Evolutionary conservation across 257 asterid species (phyloP).

Genomic region (Gynochthodes officinalis): DNA sequence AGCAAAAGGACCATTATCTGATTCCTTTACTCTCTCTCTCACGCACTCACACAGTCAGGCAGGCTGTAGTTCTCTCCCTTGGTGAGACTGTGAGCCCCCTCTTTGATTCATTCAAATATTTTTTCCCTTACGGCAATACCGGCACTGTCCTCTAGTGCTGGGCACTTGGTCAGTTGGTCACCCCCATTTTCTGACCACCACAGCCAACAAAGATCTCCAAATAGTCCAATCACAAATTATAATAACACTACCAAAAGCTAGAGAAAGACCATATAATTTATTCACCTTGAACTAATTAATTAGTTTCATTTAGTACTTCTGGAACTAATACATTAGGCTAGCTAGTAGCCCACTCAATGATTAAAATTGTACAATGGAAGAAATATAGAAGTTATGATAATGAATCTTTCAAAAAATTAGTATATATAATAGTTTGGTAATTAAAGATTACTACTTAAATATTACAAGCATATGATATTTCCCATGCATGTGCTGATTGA

Average conservation of each 20-base stretch:
- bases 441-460: too few relatives aligned
- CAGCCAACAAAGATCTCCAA: conserved; percentile 74
- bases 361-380: neutral
- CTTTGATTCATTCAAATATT: neutral
- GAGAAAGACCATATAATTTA: conserved; percentile 10
- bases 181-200: conserved; percentile 51
- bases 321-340: too few relatives aligned
- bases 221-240: conserved; percentile 58
- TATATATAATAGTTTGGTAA: too few relatives aligned
- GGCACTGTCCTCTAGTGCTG: conserved; percentile 38
- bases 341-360: neutral
- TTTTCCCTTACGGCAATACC: conserved; percentile 26
- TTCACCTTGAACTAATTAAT: neutral
- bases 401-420: too few relatives aligned
- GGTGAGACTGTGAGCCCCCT: too few relatives aligned
- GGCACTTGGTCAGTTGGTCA: conserved; percentile 22
- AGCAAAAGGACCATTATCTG: conserved; percentile 46
- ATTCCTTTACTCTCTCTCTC: conserved; percentile 21
- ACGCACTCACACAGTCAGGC: neutral
- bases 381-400: neutral
- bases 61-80: too few relatives aligned
- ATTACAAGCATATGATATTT: too few relatives aligned
- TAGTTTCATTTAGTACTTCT: too few relatives aligned
- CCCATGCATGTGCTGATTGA: conserved; percentile 9
- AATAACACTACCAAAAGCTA: conserved; percentile 25